Percentiles rank a stretch among this genome's conserved stretches.
These are phyloP conservation scores for Leptographium procerum DNA, from an alignment of 2,329 filamentous ascomycete species.

Conservation along the genomic window DNA sequence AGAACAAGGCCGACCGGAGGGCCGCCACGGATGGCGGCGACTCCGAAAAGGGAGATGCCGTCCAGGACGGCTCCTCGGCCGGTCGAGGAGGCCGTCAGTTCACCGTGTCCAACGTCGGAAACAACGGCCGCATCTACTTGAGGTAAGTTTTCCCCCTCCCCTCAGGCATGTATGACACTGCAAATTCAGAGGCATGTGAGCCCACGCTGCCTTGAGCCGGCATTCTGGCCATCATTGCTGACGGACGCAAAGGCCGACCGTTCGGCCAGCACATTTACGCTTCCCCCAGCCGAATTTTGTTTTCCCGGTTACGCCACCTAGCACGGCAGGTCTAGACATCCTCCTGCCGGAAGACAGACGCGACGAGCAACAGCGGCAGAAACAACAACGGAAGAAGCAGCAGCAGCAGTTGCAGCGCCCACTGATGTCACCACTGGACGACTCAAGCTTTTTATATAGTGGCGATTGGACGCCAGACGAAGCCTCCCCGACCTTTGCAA, in stretches of 20 bases:
- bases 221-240: neutral
- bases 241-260: conserved; percentile 38
- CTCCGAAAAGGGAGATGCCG: conserved; percentile 41
- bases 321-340: conserved; percentile 43
- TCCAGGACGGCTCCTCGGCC: conserved; percentile 49
- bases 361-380: conserved; percentile 9
- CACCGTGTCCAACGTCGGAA: conserved; percentile 69
- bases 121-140: conserved; percentile 72
- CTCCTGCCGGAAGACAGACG: conserved; percentile 22
- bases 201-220: neutral
- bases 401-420: neutral
- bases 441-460: conserved; percentile 15
- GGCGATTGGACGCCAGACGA: conserved; percentile 34
- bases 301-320: conserved; percentile 50
- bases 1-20: conserved; percentile 21
- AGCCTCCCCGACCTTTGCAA: conserved; percentile 19
- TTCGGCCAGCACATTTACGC: conserved; percentile 49
- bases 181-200: neutral
- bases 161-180: neutral
- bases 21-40: conserved; percentile 38
- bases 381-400: neutral
- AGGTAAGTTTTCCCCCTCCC: no score
- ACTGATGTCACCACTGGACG: neutral
- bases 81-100: conserved; percentile 61
- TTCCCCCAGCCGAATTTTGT: conserved; percentile 49